A percentile compares a stretch with the other conserved stretches of the same genome.
phyloP scores from a whole-genome alignment of 2,329 filamentous ascomycete species.

The Xylariaceae sp. region DNA sequence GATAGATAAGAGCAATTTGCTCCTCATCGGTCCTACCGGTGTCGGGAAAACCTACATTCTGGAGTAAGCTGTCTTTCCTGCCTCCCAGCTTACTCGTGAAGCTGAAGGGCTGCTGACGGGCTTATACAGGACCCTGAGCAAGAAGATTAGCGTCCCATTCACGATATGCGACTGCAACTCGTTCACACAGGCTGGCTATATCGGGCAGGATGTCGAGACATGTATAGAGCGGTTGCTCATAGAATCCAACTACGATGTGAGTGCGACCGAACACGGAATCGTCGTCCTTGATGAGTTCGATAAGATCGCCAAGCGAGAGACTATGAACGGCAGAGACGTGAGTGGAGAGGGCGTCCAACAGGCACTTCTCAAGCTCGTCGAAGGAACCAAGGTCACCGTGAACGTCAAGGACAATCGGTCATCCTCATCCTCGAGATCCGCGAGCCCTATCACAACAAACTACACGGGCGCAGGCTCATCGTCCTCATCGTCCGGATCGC shows the following conservation, averaged over 20 bases:
- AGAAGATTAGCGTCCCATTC: constrained; percentile 90
- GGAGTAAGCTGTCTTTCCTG: constrained; percentile 38
- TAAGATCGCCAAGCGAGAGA: constrained; percentile 86
- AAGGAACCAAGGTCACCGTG: constrained; percentile 88
- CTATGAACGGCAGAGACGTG: constrained; percentile 85
- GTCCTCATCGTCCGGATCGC: constrained; percentile 32
- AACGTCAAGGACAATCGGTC: constrained; percentile 75
- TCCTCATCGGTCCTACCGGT: constrained; percentile 85
- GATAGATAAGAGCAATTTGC: constrained; percentile 91
- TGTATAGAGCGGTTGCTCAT: constrained; percentile 87
- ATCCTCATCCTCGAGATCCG: constrained; percentile 34
- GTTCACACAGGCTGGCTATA: constrained; percentile 94
- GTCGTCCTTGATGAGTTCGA: constrained; percentile 96
- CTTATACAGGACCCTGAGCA: constrained; percentile 68
- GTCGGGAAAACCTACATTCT: constrained; percentile 96
- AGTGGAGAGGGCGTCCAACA: constrained; percentile 96
- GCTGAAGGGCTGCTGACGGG: constrained; percentile 1
- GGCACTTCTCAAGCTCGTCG: constrained; percentile 88
- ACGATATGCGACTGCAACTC: constrained; percentile 94
- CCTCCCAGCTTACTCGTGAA: constrained; percentile 1
- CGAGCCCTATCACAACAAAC: constrained; percentile 45
- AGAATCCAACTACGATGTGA: constrained; percentile 82
- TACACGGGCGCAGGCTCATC: constrained; percentile 40
- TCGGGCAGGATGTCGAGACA: constrained; percentile 94
- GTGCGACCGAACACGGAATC: constrained; percentile 80